phyloP scores from a whole-genome alignment of 257 asterid genomes.

The Solanum pimpinellifolium region DNA sequence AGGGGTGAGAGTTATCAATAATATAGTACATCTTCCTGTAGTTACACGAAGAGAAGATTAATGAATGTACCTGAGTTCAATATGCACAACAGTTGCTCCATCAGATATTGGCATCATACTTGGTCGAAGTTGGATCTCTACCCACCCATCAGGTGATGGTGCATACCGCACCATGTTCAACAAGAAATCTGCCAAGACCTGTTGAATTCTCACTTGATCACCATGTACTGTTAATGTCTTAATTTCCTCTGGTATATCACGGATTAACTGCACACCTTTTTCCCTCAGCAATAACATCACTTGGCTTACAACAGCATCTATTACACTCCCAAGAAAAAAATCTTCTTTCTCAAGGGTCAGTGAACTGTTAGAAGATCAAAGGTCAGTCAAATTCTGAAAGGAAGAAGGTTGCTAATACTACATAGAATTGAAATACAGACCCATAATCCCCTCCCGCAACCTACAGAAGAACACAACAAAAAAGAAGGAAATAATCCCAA shows the following conservation, averaged over 20 bases:
- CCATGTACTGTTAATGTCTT: slow-evolving; percentile 55
- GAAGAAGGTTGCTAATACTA: not conserved
- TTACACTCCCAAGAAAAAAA: slow-evolving; percentile 63
- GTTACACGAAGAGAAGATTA: not conserved
- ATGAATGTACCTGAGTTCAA: slow-evolving; percentile 56
- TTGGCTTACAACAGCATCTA: slow-evolving; percentile 92
- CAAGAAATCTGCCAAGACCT: slow-evolving; percentile 65
- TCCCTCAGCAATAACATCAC: slow-evolving; percentile 65
- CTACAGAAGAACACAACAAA: not conserved
- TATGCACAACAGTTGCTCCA: slow-evolving; percentile 33
- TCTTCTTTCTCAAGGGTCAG: slow-evolving; percentile 63
- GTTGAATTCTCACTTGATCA: slow-evolving; percentile 82
- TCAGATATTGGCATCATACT: slow-evolving; percentile 47
- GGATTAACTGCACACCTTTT: slow-evolving; percentile 59
- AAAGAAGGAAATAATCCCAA: not conserved
- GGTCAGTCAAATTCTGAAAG: not conserved
- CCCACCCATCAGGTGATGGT: slow-evolving; percentile 77
- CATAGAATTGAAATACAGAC: not conserved
- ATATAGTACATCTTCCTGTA: not conserved
- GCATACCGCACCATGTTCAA: slow-evolving; percentile 58
- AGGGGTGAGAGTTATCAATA: not conserved
- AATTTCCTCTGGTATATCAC: slow-evolving; percentile 77
- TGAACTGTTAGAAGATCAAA: slow-evolving; percentile 22
- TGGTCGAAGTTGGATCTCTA: slow-evolving; percentile 68
- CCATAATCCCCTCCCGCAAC: not conserved